Base-by-base conservation (phyloP, 2,329 filamentous ascomycete genomes). In the Rutstroemia sp. region DNA sequence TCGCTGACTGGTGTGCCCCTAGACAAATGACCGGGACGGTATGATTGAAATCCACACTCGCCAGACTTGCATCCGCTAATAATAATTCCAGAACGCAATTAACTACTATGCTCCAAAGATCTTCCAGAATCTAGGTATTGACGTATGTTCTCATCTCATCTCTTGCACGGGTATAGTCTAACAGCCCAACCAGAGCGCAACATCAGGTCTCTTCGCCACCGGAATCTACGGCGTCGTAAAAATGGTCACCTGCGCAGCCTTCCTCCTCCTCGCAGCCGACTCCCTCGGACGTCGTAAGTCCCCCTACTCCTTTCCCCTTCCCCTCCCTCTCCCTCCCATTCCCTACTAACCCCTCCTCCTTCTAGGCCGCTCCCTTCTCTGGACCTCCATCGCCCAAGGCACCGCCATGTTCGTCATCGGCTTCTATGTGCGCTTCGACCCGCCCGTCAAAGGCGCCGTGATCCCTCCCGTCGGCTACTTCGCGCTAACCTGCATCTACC, bases 151-250 rank as follows among this genome's bases (percentile, higher is more conserved):
- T 30, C 27, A 4, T 30, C 8, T 30, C 27, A 3, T 30, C 10
- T 30, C 8, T 10, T 10, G 7, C 27, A 30, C 7, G 10, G 6
- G 9, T 4, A 9, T 30, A 2, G 9, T 30, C 27, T 30, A 30
- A 30, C 9, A 30, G 27, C 27, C 8, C 10, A 10, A 30, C 10
- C 10, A 30, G 27, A 10, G 27, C 12, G 82, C 78, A 5, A 69
- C 77, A 41, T 76, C 79, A 42, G 81, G 79, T 17, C 79, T 89
- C 23, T 87, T 89, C 67, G 85, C 87, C 4, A 89, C 86, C 0
- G 86, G 87, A 42, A 79, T 89, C 61, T 89, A 89, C 67, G 86
- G 86, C 25, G 78, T 89, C 54, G 80, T 88, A 56, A 89, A 89
- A 70, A 83, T 86, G 71, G 71, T 76, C 9, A 79, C 81, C 41